Evolutionary conservation across 306 rosid species (phyloP), one percentile per base, ranked within the genome.

Genomic region (Vigna hirtella): DNA sequence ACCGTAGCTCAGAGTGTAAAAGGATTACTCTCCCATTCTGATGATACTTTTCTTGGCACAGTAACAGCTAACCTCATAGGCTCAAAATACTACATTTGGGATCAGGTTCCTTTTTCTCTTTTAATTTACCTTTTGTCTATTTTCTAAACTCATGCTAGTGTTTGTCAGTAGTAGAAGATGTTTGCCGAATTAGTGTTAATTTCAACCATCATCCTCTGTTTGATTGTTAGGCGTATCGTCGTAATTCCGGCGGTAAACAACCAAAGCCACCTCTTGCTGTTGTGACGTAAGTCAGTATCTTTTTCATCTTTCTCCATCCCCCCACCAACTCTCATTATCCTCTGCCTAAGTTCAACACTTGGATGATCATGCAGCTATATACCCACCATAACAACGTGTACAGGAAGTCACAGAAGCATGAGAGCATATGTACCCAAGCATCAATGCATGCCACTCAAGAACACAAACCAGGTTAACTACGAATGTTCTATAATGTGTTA

Each of bases 341-440:
- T 49, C 53, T 47, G 20, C 26, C 78, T 67, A 18, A 61, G 20
- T 26, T 45, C 28, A 45, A 42, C 28, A 18, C 55, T 67, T 79
- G 48, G 38, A 30, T 63, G 78, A 45, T 7, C 47, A 48, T 77
- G 78, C 87, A 94, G 98, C 67, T 95, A 84, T 77, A 70, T 76
- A 36, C 97, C 97, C 18, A 92, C 98, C 15, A 67, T 87, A 53
- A 75, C 92, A 55, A 89, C 98, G 15, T 95, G 96, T 83, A 87
- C 89, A 13, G 98, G 98, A 77, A 91, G 92, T 77, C 91, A 89
- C 84, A 88, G 98, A 82, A 87, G 90, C 81, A 86, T 92, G 74
- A 91, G 83, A 81, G 89, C 92, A 42, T 92, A 82, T 67, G 75
- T 92, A 61, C 92, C 98, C 61, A 95, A 87, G 79, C 93, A 92